Percentiles rank a stretch among this genome's conserved stretches.
Conservation (phyloP, 345 rosid genomes). For the Sonneratia caseolaris region DNA sequence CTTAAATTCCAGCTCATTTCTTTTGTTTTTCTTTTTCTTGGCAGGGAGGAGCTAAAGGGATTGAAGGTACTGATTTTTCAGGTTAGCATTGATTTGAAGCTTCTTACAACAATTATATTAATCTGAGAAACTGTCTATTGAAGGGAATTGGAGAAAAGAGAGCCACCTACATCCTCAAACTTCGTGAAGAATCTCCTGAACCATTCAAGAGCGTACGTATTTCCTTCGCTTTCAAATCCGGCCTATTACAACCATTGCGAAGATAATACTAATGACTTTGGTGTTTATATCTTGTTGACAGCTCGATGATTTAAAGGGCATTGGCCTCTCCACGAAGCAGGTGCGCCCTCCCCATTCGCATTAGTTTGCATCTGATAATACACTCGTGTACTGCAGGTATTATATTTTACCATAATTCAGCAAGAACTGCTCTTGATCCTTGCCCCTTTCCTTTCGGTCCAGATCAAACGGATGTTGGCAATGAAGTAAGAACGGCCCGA, state of each 20-base stretch:
- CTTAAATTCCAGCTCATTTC: not conserved
- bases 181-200: slow-evolving; percentile 50
- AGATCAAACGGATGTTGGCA: not conserved
- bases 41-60: slow-evolving; percentile 66
- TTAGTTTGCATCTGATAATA: not conserved
- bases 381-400: not conserved
- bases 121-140: slow-evolving; percentile 2
- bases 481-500: not conserved
- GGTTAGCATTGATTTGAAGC: not conserved
- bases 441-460: not conserved
- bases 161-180: slow-evolving; percentile 53
- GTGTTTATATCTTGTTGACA: slow-evolving; percentile 16
- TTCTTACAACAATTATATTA: not conserved
- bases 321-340: slow-evolving; percentile 79
- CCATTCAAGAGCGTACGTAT: slow-evolving; percentile 54
- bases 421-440: not conserved
- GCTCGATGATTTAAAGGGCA: slow-evolving; percentile 55
- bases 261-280: not conserved
- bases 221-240: not conserved
- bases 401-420: not conserved
- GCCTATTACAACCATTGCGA: not conserved
- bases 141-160: slow-evolving; percentile 87
- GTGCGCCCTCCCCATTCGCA: slow-evolving; percentile 13
- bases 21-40: not conserved
- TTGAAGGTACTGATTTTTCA: slow-evolving; percentile 38